Base-by-base conservation (phyloP, 169 alveolate species). In the Neospora caninum region DNA sequence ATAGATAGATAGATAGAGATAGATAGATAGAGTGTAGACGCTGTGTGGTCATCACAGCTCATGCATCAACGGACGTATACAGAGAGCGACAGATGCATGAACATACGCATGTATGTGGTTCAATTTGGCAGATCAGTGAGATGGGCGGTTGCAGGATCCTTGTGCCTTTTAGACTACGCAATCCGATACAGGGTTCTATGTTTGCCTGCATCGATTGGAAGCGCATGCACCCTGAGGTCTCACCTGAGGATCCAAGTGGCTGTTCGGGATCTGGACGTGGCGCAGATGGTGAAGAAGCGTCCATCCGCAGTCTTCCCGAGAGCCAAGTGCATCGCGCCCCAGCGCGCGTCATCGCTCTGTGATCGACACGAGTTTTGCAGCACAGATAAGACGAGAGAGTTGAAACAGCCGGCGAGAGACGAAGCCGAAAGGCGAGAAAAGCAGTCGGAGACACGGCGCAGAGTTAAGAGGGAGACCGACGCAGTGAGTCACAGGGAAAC, bases 201-300 rank as follows among this genome's bases (percentile, higher is more conserved):
- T 6, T 16, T 4, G 31, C 73, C 34, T 29, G 73, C 7, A 53
- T 7, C 73, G 73, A 1, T 27, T 9, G 4, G 73, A 0, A 1
- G 25, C 73, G 73, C n/a, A 27, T 22, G 73, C 73, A 22, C 31
- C n/a, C n/a, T n/a, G n/a, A n/a, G n/a, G n/a, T 22, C 73, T 38
- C 45, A 78, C 86, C 86, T 78, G 2, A 78, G 86, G 20, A 78
- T 78, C 86, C 86, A 78, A 0, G 86, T 25, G 49, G 45, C 39
- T n/a, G 86, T 78, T 20, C 86, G 39, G 1, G 22, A n/a, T 4
- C 86, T 43, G 2, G 86, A 78, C 13, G 86, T 78, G 43, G 86
- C 86, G 7, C 43, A 7, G 86, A 78, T 78, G 86, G n/a, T n/a
- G 86, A 78, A 78, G 45, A 78, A 38, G 45, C 86, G 39, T 43